Evolutionary conservation across 2,329 filamentous ascomycete species (phyloP), one percentile per base, ranked within the genome.

Genomic region (Botryotinia globosa): DNA sequence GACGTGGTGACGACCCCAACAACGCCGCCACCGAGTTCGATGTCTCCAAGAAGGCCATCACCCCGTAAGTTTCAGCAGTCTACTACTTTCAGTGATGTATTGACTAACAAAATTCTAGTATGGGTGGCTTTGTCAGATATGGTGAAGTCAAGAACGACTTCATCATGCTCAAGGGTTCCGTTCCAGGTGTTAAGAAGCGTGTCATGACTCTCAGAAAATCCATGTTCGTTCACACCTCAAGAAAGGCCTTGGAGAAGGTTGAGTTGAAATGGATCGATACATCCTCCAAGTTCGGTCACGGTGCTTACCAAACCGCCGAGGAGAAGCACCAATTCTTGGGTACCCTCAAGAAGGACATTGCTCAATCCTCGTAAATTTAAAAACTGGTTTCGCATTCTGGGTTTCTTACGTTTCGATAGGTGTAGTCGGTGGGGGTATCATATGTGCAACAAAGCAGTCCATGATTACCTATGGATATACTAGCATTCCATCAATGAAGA

Each of bases 231-330:
- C 96, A 99, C 90, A 98, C 94, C 81, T 97, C 92, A 83, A 90
- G 96, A 84, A 94, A 92, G 85, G 93, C 96, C 73, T 89, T 97
- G 83, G 96, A 99, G 92, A 98, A 99, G 93, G 93, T 98, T 85
- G 93, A 95, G 83, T 93, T 99, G 88, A 99, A 99, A 88, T 99
- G 96, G 96, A 99, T 99, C 92, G 96, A 99, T 83, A 99, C 96
- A 81, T 98, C 94, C 76, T 98, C 94, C 88, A 97, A 99, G 90
- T 99, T 99, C 86, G 96, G 96, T 86, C 96, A 99, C 89, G 96
- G 96, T 91, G 95, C 94, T 82, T 99, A 97, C 94, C 96, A 99
- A 90, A 99, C 96, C 77, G 88, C 92, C 79, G 92, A 93, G 83
- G 96, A 99, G 92, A 99, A 99, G 94, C 93, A 92, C 88, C 91